Evolutionary conservation across 169 alveolate species (phyloP).

Genomic region (Plasmodium cynomolgi): DNA sequence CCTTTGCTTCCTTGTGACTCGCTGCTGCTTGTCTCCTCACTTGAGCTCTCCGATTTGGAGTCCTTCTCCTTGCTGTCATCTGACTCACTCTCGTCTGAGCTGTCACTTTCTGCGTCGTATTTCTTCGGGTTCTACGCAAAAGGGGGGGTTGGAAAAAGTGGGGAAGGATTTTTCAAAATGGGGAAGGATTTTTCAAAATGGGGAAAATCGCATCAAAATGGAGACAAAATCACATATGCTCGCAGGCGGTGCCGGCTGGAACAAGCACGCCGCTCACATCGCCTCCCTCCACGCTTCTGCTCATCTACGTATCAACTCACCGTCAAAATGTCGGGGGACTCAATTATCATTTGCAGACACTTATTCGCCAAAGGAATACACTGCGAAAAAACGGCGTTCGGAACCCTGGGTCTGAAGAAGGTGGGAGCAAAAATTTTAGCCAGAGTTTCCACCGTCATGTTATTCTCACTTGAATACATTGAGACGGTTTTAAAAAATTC

Average conservation of each 20-base stretch:
- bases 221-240: background rate
- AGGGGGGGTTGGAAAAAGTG: background rate
- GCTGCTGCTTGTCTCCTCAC: background rate
- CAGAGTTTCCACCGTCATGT: slow-evolving; percentile 43
- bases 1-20: slow-evolving; percentile 15
- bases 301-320: background rate
- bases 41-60: slow-evolving; percentile 3
- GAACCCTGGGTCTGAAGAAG: slow-evolving; percentile 29
- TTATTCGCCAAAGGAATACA: slow-evolving; percentile 52
- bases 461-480: slow-evolving; percentile 50
- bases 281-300: background rate
- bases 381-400: slow-evolving; percentile 37
- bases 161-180: background rate
- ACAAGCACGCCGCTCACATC: background rate
- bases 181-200: background rate
- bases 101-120: slow-evolving; percentile 15
- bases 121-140: slow-evolving; percentile 13
- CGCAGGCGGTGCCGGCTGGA: background rate
- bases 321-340: slow-evolving; percentile 37
- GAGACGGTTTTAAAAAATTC: slow-evolving; percentile 56
- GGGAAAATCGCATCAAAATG: no score
- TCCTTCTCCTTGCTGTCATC: background rate
- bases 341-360: slow-evolving; percentile 47
- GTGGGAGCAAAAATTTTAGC: slow-evolving; percentile 49
- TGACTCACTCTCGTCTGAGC: background rate